Conservation (phyloP, 1,284 basidiomycete species). For the Tremellales sp. region DNA sequence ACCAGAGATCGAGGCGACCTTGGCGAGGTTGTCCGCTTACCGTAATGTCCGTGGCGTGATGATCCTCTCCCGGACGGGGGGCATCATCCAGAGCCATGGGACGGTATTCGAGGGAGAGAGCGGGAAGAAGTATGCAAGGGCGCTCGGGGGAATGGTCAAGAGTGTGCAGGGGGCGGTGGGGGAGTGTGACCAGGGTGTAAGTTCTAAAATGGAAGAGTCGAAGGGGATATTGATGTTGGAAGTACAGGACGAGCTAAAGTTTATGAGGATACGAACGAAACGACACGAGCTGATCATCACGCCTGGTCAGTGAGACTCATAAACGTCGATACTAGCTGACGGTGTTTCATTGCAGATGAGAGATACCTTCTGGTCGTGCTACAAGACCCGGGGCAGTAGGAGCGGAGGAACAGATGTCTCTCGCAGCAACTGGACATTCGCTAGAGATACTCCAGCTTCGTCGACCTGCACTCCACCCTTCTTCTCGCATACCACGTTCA, state of each 20-base stretch:
- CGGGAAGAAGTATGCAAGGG: slow-evolving; percentile 71
- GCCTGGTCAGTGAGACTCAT: slow-evolving; percentile 61
- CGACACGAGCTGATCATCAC: slow-evolving; percentile 92
- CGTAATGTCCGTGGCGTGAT: slow-evolving; percentile 84
- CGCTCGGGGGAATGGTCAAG: slow-evolving; percentile 73
- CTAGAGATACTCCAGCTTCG: too few relatives aligned
- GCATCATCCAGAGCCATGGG: slow-evolving; percentile 75
- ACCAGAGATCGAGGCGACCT: slow-evolving; percentile 71
- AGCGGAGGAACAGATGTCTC: too few relatives aligned
- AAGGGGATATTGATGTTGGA: slow-evolving; percentile 1
- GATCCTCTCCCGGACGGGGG: slow-evolving; percentile 56
- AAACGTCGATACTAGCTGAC: slow-evolving; percentile 6
- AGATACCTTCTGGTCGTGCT: slow-evolving; percentile 77
- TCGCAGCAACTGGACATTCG: too few relatives aligned
- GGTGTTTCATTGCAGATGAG: slow-evolving; percentile 57
- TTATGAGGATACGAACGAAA: slow-evolving; percentile 85
- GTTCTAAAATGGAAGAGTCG: slow-evolving; percentile 4
- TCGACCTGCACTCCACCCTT: too few relatives aligned
- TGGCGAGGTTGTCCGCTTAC: slow-evolving; percentile 70
- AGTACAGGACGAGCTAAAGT: slow-evolving; percentile 73
- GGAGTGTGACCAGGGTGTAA: slow-evolving; percentile 47
- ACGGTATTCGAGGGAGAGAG: slow-evolving; percentile 83
- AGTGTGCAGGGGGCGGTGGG: slow-evolving; percentile 65
- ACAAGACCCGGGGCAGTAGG: slow-evolving; percentile 62
- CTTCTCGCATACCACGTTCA: too few relatives aligned